Conservation (phyloP, 192 early-diverging fungal genomes). For the Coemansia sp. region DNA sequence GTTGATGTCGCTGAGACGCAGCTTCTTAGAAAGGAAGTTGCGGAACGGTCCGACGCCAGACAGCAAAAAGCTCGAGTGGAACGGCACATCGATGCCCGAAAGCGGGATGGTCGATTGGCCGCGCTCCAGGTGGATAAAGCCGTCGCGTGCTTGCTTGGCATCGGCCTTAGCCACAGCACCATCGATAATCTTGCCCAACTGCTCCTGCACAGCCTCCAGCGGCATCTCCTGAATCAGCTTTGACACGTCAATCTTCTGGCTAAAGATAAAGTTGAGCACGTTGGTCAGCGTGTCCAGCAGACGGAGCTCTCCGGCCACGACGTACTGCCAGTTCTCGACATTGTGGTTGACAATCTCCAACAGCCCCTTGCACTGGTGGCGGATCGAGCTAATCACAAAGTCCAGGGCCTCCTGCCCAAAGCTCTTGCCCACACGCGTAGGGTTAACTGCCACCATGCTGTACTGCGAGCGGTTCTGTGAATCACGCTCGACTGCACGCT, state of each 20-base stretch:
- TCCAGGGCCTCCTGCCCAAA: conserved; percentile 64
- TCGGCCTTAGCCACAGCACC: conserved; percentile 10
- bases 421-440: conserved; percentile 73
- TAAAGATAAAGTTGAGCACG: conserved; percentile 41
- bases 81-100: conserved; percentile 91
- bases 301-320: conserved; percentile 82
- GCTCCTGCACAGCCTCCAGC: conserved; percentile 79
- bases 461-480: conserved; percentile 67
- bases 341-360: conserved; percentile 97
- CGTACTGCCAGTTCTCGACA: conserved; percentile 91
- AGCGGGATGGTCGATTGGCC: conserved; percentile 87
- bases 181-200: conserved; percentile 73
- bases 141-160: conserved; percentile 47
- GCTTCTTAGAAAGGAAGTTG: conserved; percentile 73
- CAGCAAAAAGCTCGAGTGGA: conserved; percentile 87
- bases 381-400: conserved; percentile 71
- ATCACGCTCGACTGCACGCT: conserved; percentile 82
- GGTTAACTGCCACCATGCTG: conserved; percentile 93
- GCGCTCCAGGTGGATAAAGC: conserved; percentile 67
- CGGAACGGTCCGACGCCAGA: conserved; percentile 87
- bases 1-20: conserved; percentile 65
- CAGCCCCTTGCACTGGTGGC: conserved; percentile 70
- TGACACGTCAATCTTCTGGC: conserved; percentile 80
- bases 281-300: conserved; percentile 76
- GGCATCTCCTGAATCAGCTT: conserved; percentile 85